Evolutionary conservation across 441 rosid genomes (phyloP).

Genomic region (Arabidopsis lyrata): DNA sequence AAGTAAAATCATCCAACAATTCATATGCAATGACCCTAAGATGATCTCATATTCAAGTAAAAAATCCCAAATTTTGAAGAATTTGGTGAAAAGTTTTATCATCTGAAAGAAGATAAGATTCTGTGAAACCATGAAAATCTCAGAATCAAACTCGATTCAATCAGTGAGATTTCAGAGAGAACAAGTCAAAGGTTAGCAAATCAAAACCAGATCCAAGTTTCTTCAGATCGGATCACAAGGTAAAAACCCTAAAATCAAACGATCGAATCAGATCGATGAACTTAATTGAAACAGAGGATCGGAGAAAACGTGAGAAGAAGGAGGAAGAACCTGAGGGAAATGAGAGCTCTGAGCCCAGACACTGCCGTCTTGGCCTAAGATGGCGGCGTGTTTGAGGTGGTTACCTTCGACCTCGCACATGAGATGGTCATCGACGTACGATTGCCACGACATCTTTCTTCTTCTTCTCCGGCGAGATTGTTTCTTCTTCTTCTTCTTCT

Average conservation of each 20-base stretch:
- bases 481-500: neutral
- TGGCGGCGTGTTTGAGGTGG: slow-evolving; percentile 73
- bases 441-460: slow-evolving; percentile 83
- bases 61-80: neutral
- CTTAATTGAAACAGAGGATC: neutral
- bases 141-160: neutral
- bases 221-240: slow-evolving; percentile 34
- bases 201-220: slow-evolving; percentile 37
- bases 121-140: neutral
- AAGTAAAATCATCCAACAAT: slow-evolving; percentile 14
- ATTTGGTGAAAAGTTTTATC: neutral
- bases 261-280: slow-evolving; percentile 12
- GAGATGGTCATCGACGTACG: slow-evolving; percentile 88
- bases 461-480: slow-evolving; percentile 33
- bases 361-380: slow-evolving; percentile 84
- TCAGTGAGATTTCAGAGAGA: slow-evolving; percentile 9
- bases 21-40: neutral
- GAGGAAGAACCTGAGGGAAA: slow-evolving; percentile 68
- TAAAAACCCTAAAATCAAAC: neutral
- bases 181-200: neutral
- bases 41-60: neutral
- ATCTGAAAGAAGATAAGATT: no score
- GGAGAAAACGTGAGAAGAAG: neutral
- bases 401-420: slow-evolving; percentile 85
- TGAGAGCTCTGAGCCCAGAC: slow-evolving; percentile 87